Evolutionary conservation across 441 rosid species (phyloP), one percentile per base, ranked within the genome.

Genomic region (Arabidopsis hybrid): DNA sequence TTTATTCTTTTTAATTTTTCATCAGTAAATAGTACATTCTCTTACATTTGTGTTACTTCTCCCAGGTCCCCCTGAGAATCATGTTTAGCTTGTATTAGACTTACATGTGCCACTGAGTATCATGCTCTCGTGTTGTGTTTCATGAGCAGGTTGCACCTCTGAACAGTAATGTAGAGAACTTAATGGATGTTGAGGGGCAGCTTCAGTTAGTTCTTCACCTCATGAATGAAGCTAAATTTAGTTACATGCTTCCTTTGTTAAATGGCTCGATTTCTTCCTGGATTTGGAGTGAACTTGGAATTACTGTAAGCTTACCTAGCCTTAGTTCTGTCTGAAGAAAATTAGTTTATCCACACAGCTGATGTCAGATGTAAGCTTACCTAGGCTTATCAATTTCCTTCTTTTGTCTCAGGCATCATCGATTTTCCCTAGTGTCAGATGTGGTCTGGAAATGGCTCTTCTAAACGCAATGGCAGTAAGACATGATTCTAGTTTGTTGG

Each of bases 391-490:
- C 72, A 62, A 67, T 29, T 36, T 18, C 13, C 13, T 60, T 64
- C 39, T 77, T 36, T 73, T 6, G 13, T 74, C 32, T 60, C 83
- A 95, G 99, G 95, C 83, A 76, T 75, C 77, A 79, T 86, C 96
- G 16, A 78, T 95, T 82, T 89, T 87, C 74, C 95, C 97, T 8
- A 95, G 97, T 84, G 95, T 95, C 71, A 84, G 96, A 84, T 92
- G 95, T 79, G 99, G 99, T 79, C 74, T 95, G 73, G 99, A 95
- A 88, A 91, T 91, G 98, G 98, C 97, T 69, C 79, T 95, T 58
- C 88, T 95, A 68, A 87, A 79, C 80, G 98, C 89, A 47, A 53
- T 92, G 53, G 91, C 95, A 39, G 88, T 57, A 78, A 88, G 84
- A 62, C 83, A 85, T 80, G 85, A 86, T 76, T 83, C 85, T 63